Evolutionary conservation across 164 flowering plant genomes (phyloP).

Genomic region (Umbilicus rupestris): DNA sequence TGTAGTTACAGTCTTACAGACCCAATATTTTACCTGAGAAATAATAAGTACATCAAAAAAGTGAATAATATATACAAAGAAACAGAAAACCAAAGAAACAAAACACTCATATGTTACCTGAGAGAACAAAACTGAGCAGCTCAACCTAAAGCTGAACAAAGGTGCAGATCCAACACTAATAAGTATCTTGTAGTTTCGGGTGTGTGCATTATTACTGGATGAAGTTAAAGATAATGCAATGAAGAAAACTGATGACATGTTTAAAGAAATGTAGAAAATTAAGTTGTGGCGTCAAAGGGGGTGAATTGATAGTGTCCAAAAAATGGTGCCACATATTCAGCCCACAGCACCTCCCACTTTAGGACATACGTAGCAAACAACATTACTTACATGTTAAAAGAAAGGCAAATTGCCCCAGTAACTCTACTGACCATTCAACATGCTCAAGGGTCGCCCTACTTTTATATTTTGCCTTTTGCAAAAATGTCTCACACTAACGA

Average conservation of each 20-base stretch:
- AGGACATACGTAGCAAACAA: constrained; percentile 1
- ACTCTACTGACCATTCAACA: background rate
- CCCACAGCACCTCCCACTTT: background rate
- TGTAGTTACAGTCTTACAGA: no score
- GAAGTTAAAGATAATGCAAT: background rate
- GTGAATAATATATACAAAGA: no score
- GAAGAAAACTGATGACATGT: no score
- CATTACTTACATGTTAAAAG: background rate
- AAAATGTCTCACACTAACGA: no score
- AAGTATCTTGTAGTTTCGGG: background rate
- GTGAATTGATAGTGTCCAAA: background rate
- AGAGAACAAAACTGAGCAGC: no score
- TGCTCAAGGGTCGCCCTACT: background rate
- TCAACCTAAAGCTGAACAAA: background rate
- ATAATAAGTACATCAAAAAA: no score
- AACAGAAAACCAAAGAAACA: no score
- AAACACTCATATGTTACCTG: no score
- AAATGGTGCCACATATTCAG: background rate
- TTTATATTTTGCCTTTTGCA: no score
- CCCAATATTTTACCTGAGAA: no score
- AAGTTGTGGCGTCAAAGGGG: background rate
- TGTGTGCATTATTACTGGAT: background rate
- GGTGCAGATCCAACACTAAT: background rate
- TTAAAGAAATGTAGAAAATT: background rate
- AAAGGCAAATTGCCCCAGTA: background rate